Base-by-base conservation (phyloP, 169 alveolate species). In the Condylostoma magnum region DNA sequence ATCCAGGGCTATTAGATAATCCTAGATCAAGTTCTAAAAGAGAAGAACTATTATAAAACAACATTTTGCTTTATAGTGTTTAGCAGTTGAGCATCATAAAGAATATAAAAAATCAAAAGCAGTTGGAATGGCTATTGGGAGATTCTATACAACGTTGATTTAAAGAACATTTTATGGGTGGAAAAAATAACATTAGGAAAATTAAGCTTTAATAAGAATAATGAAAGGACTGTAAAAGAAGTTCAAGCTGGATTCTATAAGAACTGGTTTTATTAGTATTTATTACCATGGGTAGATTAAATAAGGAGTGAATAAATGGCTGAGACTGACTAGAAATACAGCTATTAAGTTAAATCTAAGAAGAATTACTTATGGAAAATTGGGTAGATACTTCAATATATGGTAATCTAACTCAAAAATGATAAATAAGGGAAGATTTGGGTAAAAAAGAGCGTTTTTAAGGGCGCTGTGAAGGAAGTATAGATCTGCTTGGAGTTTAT, bases 141-240 rank as follows among this genome's bases (percentile, higher is more conserved):
- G 10, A 38, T 60, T 38, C 28, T 38, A 38, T 52, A 12, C 22
- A 18, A 60, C 12, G 8, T 6, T 41, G 1, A 41, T 60, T 10
- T 8, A 12, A 12, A 60, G 56, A 41, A 28, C 43, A 8, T 60
- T 60, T 27, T 20, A 41, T 12, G 15, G 34, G 22, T 60, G 71
- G 71, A 60, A 60, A 41, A 12, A 18, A 28, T 27, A 22, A 15
- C 71, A 60, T 41, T 18, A 60, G 6, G 57, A n/a, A 8, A 38
- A 38, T 2, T 15, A 10, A 18, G 36, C 36, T 41, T 33, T 60
- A 25, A 41, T 18, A 15, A 34, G 8, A 36, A 55, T 60, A 28
- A 38, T 60, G 18, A 28, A 18, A 8, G 2, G 27, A 36, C 46
- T 60, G 8, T 12, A 41, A 12, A 60, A 60, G 4, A 12, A 55